Evolutionary conservation across 2,329 filamentous ascomycete species (phyloP).

Genomic region (Diaporthe ampelina): DNA sequence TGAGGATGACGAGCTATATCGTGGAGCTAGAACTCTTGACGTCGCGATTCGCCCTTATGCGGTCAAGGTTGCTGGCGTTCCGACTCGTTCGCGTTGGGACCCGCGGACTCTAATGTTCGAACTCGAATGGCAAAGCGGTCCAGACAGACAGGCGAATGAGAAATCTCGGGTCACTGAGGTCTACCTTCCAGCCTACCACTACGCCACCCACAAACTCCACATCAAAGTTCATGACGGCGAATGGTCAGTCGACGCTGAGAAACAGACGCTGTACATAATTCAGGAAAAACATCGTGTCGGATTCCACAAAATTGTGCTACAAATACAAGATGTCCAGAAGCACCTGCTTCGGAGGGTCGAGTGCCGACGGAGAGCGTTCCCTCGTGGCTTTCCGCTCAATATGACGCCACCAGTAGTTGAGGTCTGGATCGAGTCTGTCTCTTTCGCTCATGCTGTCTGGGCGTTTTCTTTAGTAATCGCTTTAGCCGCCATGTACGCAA

Average conservation of each 20-base stretch:
- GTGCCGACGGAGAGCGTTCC: constrained; percentile 36
- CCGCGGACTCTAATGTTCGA: constrained; percentile 52
- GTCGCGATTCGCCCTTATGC: constrained; percentile 58
- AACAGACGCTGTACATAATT: constrained; percentile 50
- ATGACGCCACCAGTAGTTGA: not conserved
- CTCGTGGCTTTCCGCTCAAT: constrained; percentile 37
- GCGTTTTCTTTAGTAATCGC: not conserved
- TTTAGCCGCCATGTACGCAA: constrained; percentile 2
- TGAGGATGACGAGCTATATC: constrained; percentile 54
- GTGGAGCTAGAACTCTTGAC: constrained; percentile 54
- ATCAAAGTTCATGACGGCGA: constrained; percentile 49
- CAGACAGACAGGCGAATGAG: constrained; percentile 36
- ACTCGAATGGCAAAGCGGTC: constrained; percentile 49
- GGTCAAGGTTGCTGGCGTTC: constrained; percentile 55
- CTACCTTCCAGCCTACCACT: constrained; percentile 57
- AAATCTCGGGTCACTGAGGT: constrained; percentile 53
- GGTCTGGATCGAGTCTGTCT: constrained; percentile 27
- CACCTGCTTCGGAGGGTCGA: constrained; percentile 43
- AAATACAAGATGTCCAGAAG: constrained; percentile 45
- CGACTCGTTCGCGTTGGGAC: constrained; percentile 53
- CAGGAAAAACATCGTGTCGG: constrained; percentile 39
- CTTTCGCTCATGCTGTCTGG: not conserved
- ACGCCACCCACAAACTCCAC: constrained; percentile 47
- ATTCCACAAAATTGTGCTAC: constrained; percentile 45
- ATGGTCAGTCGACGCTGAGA: constrained; percentile 48